Conservation (phyloP, 2,329 filamentous ascomycete genomes). For the Arthrobotrys musiformis region DNA sequence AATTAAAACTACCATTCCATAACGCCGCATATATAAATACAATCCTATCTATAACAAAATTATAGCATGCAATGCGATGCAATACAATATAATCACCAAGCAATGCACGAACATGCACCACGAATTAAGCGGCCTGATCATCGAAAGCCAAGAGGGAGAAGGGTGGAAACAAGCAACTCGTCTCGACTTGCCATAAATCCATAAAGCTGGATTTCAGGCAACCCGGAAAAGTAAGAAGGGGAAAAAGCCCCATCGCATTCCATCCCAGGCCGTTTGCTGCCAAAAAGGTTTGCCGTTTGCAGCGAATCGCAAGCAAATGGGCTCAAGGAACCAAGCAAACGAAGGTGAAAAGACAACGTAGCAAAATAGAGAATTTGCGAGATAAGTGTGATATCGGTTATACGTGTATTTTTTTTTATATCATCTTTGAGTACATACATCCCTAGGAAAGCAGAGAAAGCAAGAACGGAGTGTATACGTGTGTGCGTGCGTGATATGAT, state of each 20-base stretch:
- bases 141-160: background rate
- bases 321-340: too few species aligned
- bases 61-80: too few species aligned
- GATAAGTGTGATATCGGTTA: too few species aligned
- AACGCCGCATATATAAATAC: too few species aligned
- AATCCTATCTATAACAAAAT: too few species aligned
- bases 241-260: background rate
- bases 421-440: conserved; percentile 5
- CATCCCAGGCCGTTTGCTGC: background rate
- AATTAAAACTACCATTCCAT: too few species aligned
- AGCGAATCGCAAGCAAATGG: background rate
- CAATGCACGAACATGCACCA: too few species aligned
- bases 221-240: background rate
- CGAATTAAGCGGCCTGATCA: too few species aligned
- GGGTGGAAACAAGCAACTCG: background rate
- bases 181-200: background rate
- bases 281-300: too few species aligned
- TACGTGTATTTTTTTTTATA: conserved; percentile 5
- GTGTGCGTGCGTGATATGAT: background rate
- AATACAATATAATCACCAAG: too few species aligned
- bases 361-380: too few species aligned
- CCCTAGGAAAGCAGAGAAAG: background rate
- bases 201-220: background rate
- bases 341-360: background rate
- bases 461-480: background rate